phyloP scores from a whole-genome alignment of 768 basidiomycete species.

The Naganishia antarctica region DNA sequence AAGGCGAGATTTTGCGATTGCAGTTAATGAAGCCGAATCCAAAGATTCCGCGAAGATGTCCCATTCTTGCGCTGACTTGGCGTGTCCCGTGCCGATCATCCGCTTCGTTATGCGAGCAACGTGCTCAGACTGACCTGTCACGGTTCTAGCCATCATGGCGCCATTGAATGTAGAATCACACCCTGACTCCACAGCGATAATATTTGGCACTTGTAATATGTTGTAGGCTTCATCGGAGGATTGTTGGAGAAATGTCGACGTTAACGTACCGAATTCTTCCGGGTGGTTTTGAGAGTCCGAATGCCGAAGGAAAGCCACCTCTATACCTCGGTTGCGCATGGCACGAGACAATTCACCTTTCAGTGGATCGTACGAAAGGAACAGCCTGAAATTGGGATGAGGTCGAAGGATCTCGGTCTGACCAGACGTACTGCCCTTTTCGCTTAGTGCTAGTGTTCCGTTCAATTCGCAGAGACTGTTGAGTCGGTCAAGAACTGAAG shows the following conservation, averaged over 20 bases:
- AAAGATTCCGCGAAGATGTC: neutral
- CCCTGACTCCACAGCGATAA: neutral
- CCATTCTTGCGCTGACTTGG: neutral
- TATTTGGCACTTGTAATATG: slow-evolving; percentile 1
- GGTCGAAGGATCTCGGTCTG: slow-evolving; percentile 68
- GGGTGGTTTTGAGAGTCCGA: neutral
- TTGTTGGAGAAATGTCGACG: slow-evolving; percentile 6
- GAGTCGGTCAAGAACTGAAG: slow-evolving; percentile 90
- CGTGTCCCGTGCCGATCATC: neutral
- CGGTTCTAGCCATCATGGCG: neutral
- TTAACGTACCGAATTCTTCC: neutral
- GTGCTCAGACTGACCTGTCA: neutral
- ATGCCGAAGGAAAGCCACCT: slow-evolving; percentile 53
- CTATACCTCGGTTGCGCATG: slow-evolving; percentile 95
- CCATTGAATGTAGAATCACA: neutral
- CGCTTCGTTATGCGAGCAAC: neutral
- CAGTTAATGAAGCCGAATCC: neutral
- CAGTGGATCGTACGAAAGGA: slow-evolving; percentile 89
- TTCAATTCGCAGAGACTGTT: slow-evolving; percentile 90
- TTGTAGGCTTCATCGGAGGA: slow-evolving; percentile 10
- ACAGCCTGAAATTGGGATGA: slow-evolving; percentile 81
- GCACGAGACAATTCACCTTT: slow-evolving; percentile 91
- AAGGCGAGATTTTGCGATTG: neutral
- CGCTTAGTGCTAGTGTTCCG: slow-evolving; percentile 77
- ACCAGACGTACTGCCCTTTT: slow-evolving; percentile 78